Base-by-base conservation (phyloP, 495 filamentous ascomycete genomes). In the Daldinia loculata region DNA sequence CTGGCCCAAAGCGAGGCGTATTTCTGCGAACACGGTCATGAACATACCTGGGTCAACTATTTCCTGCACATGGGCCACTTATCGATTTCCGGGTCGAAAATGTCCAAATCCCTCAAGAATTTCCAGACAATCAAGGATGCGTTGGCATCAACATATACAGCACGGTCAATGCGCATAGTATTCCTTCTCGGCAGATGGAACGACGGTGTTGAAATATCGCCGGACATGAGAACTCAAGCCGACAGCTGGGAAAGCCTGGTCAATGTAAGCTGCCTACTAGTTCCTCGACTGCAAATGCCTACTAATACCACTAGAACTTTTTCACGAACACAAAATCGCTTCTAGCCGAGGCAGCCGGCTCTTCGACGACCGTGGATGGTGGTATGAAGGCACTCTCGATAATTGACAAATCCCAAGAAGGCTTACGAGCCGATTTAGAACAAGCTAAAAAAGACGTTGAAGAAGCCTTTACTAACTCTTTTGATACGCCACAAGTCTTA, bases 61-160 rank as follows among this genome's bases (percentile, higher is more conserved):
- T 99, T 99, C 80, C 75, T 98, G 61, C 95, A 98, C 77, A 97
- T 96, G 91, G 95, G 95, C 6, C 95, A 99, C 77, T 81, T 98
- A 50, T 92, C 89, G 22, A 98, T 99, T 63, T 84, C 89, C 38
- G 95, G 95, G 0, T 91, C 88, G 6, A 99, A 99, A 77, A 99
- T 99, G 95, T 92, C 89, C 53, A 98, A 98, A 80, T 91, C 88
- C 6, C 77, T 98, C 63, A 98, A 99, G 83, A 99, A 98, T 80
- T 99, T 98, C 79, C 93, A 92, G n/a, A 97, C 95, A 0, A 97
- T 99, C 66, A 87, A 91, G 8, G 91, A 95, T 71, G 93, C 94
- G 0, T 83, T 99, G 0, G 85, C 84, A 6, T 82, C 79, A 0
- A 90, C 89, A 22, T 97, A 92, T 85, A 97, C 92, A 0, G 81